These are phyloP conservation scores for Bryum argenteum DNA, from an alignment of 225 moss, liverwort and hornwort genomes.

Conservation along the genomic window DNA sequence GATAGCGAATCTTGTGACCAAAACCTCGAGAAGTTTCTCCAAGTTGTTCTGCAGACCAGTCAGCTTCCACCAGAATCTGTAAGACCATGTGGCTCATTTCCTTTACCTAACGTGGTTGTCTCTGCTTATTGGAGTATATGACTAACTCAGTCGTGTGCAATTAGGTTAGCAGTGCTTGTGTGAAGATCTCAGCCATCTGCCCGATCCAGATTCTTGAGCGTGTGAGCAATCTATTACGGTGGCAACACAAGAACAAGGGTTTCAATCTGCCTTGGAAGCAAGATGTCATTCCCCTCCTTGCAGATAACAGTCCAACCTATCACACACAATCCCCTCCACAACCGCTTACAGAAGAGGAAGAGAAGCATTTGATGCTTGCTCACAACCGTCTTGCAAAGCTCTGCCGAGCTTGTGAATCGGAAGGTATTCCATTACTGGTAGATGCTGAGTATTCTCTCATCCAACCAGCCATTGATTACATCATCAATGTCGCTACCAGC, in stretches of 20 bases:
- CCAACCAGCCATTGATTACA: slow-evolving; percentile 91
- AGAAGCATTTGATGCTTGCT: slow-evolving; percentile 52
- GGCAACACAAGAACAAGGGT: slow-evolving; percentile 73
- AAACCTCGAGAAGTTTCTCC: slow-evolving; percentile 68
- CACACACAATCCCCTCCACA: slow-evolving; percentile 56
- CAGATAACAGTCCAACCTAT: slow-evolving; percentile 68
- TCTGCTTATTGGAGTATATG: not conserved
- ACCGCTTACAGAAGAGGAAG: slow-evolving; percentile 64
- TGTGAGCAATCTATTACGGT: slow-evolving; percentile 74
- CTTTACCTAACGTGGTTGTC: not conserved
- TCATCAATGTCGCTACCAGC: slow-evolving; percentile 57
- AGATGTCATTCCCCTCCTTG: slow-evolving; percentile 68
- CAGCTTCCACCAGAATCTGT: slow-evolving; percentile 78
- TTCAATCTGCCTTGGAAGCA: slow-evolving; percentile 73
- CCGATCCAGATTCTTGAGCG: slow-evolving; percentile 71
- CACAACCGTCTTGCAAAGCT: slow-evolving; percentile 69
- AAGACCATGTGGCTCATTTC: slow-evolving; percentile 10
- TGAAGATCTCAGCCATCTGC: slow-evolving; percentile 87
- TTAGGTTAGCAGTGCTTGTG: slow-evolving; percentile 73
- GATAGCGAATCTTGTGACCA: slow-evolving; percentile 67
- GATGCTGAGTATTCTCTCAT: slow-evolving; percentile 82
- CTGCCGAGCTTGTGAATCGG: slow-evolving; percentile 59
- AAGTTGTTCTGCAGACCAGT: slow-evolving; percentile 60
- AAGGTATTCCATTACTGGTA: slow-evolving; percentile 67
- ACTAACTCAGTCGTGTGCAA: slow-evolving; percentile 12